Evolutionary conservation across 129 eudicot genomes (phyloP), one percentile per base, ranked within the genome.

Genomic region (Chrysanthemum makinoi): DNA sequence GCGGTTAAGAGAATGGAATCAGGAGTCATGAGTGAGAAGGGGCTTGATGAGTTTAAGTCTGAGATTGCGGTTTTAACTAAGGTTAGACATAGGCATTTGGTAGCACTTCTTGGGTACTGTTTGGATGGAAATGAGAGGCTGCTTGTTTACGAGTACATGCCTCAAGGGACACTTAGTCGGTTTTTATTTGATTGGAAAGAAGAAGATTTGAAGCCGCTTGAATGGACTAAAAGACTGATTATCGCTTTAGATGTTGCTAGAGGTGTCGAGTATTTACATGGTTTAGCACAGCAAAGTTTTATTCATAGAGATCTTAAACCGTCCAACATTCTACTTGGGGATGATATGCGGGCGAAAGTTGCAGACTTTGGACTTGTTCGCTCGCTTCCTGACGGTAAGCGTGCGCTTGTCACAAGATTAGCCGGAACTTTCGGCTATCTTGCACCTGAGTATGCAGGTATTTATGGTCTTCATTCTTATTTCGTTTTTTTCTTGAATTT

Each of bases 351-450:
- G n/a, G 96, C 98, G 24, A 93, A 93, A 74, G 98, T 93, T 70
- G 87, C 98, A 0, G 96, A 93, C 55, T 93, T 93, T 70, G 98
- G 98, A 62, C 88, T 93, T 14, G 98, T 93, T 72, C 95, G 96
- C 92, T 87, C 10, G 98, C 95, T 53, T n/a, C 98, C 98, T 1
- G 95, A 87, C 62, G 98, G 98, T 39, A 87, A 79, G 86, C 81
- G 19, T 89, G n/a, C 96, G 0, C 73, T 93, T 2, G 96, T 83
- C 18, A 89, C 98, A 18, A 83, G 82, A 76, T 69, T 93, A 60
- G 98, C 98, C 0, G 98, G 98, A 65, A 93, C 98, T 15, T 93
- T 93, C 19, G 98, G 98, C 17, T 93, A 93, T 85, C 87, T 93
- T 59, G 98, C 98, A 9, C 98, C 98, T 10, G 98, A 93, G 79